These are phyloP conservation scores for Nannochloris sp. DNA, from an alignment of 139 green algal genomes.

Conservation along the genomic window DNA sequence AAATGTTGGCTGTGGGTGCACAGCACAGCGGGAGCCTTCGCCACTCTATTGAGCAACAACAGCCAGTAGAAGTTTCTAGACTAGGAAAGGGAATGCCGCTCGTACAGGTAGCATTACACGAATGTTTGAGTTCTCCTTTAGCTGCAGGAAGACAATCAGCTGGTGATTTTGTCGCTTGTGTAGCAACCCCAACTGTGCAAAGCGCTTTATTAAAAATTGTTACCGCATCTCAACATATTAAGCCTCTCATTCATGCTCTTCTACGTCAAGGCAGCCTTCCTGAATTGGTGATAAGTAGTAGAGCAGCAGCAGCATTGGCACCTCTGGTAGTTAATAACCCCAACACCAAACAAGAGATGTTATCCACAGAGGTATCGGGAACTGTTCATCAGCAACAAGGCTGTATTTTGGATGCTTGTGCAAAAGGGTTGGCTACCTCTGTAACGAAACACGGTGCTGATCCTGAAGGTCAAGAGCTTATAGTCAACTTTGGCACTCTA, in stretches of 20 bases:
- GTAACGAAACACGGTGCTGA: slow-evolving; percentile 3
- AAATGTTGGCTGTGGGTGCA: too few species aligned
- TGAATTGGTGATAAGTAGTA: slow-evolving; percentile 6
- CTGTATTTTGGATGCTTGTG: neutral
- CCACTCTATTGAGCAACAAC: too few species aligned
- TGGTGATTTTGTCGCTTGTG: neutral
- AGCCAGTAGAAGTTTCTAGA: neutral
- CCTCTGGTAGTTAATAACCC: slow-evolving; percentile 6
- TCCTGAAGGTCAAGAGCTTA: slow-evolving; percentile 9
- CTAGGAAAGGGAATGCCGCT: neutral
- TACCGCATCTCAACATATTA: slow-evolving; percentile 1
- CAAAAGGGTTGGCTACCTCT: neutral
- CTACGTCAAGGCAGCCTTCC: neutral
- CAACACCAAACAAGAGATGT: neutral
- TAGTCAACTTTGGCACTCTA: slow-evolving; percentile 31
- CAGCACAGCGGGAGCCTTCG: too few species aligned
- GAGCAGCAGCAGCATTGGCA: slow-evolving; percentile 10
- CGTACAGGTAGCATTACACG: neutral
- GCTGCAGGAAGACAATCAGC: neutral
- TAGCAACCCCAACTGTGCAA: neutral
- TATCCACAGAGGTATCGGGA: neutral
- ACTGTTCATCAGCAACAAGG: neutral
- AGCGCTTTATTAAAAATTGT: neutral
- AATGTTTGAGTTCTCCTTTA: neutral
- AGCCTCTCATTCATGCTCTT: too few species aligned